A percentile compares a stretch with the other conserved stretches of the same genome.
Conservation (phyloP, 2,329 filamentous ascomycete species). For the Xylariaceae sp. region DNA sequence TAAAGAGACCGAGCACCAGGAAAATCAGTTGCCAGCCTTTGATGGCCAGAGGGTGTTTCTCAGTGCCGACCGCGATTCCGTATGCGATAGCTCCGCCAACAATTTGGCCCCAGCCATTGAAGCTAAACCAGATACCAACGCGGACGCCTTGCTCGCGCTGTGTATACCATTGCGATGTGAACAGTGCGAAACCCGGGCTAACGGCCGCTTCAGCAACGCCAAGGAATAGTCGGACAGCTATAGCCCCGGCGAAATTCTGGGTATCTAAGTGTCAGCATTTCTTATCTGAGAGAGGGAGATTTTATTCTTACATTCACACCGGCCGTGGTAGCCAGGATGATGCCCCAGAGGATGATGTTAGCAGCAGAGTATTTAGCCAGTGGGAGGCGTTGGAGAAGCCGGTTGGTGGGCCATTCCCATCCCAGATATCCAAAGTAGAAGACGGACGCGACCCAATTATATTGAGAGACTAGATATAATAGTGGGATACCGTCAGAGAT, state of each 20-base stretch:
- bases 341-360: slow-evolving; percentile 62
- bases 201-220: slow-evolving; percentile 38
- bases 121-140: slow-evolving; percentile 30
- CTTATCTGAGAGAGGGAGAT: background rate
- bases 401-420: slow-evolving; percentile 64
- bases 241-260: slow-evolving; percentile 34
- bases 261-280: background rate
- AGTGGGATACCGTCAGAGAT: slow-evolving; percentile 40
- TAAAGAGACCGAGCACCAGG: slow-evolving; percentile 50
- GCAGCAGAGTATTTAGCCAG: slow-evolving; percentile 63
- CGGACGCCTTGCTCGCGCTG: slow-evolving; percentile 28
- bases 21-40: slow-evolving; percentile 64
- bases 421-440: slow-evolving; percentile 49
- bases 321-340: slow-evolving; percentile 29
- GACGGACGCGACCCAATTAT: slow-evolving; percentile 45
- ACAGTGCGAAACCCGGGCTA: slow-evolving; percentile 30
- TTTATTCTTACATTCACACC: slow-evolving; percentile 26
- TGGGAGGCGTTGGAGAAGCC: slow-evolving; percentile 60
- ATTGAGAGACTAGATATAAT: slow-evolving; percentile 19
- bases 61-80: slow-evolving; percentile 47
- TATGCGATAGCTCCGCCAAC: slow-evolving; percentile 39
- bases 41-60: slow-evolving; percentile 38
- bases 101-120: slow-evolving; percentile 36
- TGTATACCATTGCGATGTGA: slow-evolving; percentile 34
- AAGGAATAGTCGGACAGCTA: slow-evolving; percentile 39